These are phyloP conservation scores for Teratosphaeria zuluensis DNA, from an alignment of 2,329 filamentous ascomycete species.

Conservation along the genomic window DNA sequence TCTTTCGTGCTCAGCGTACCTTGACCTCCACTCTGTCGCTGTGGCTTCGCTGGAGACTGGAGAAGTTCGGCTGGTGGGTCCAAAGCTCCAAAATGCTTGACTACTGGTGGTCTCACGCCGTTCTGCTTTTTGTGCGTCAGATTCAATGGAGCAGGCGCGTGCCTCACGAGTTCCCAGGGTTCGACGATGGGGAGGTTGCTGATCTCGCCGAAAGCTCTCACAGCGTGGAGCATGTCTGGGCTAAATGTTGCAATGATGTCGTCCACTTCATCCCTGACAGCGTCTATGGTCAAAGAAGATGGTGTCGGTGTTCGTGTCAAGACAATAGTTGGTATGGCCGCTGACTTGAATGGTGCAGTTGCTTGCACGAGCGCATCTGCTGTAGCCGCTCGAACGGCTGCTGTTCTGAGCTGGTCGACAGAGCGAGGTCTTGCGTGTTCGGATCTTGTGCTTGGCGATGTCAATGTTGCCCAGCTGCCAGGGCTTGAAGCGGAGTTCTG, in stretches of 20 bases:
- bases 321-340: not conserved
- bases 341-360: not conserved
- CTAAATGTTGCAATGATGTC: not conserved
- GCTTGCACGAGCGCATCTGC: not conserved
- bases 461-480: not conserved
- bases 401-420: not conserved
- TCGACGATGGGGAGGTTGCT: not conserved
- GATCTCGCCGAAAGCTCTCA: not conserved
- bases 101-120: not conserved
- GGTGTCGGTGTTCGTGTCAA: not conserved
- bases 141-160: not conserved
- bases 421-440: not conserved
- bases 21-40: not conserved
- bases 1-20: not conserved
- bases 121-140: not conserved
- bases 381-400: not conserved
- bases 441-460: not conserved
- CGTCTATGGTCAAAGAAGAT: not conserved
- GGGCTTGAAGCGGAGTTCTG: not conserved
- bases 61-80: not conserved
- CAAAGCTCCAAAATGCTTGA: not conserved
- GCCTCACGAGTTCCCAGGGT: not conserved
- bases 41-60: not conserved
- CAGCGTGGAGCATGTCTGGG: not conserved
- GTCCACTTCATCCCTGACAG: not conserved